Evolutionary conservation across 2,329 filamentous ascomycete genomes (phyloP).

Genomic region (Rasamsonia emersonii): DNA sequence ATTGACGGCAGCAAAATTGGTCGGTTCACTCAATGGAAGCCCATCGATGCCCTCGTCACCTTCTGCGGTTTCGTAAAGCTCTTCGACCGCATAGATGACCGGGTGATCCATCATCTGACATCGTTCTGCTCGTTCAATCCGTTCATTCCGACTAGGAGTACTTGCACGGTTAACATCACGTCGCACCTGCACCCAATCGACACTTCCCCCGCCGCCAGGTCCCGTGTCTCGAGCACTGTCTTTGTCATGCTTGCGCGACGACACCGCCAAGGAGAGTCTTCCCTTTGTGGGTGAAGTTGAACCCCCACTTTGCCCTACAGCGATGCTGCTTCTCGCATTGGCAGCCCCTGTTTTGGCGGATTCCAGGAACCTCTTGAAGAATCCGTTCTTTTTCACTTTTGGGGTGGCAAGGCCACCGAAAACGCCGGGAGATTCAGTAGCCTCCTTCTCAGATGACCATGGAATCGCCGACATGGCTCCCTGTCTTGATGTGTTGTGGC

Average conservation of each 20-base stretch:
- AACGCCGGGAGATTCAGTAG: conserved; percentile 57
- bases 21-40: conserved; percentile 69
- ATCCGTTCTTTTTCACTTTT: conserved; percentile 73
- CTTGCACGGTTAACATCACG: conserved; percentile 94
- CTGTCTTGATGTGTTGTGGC: conserved; percentile 56
- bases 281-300: conserved; percentile 42
- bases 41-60: conserved; percentile 87
- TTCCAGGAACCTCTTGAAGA: conserved; percentile 93
- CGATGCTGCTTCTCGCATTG: conserved; percentile 77
- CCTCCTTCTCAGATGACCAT: conserved; percentile 43
- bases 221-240: conserved; percentile 64
- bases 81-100: conserved; percentile 80
- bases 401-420: conserved; percentile 71
- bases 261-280: conserved; percentile 39
- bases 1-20: conserved; percentile 72
- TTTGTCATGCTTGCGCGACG: conserved; percentile 27
- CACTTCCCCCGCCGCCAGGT: conserved; percentile 39
- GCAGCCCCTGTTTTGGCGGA: conserved; percentile 90
- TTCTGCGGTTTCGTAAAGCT: conserved; percentile 73
- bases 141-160: conserved; percentile 81
- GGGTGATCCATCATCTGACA: conserved; percentile 93
- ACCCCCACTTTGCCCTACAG: conserved; percentile 47
- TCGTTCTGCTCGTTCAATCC: conserved; percentile 72
- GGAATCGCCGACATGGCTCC: conserved; percentile 57
- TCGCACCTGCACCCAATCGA: conserved; percentile 96